These are phyloP conservation scores for Paramecium pentaurelia DNA, from an alignment of 73 alveolate species.

Conservation along the genomic window DNA sequence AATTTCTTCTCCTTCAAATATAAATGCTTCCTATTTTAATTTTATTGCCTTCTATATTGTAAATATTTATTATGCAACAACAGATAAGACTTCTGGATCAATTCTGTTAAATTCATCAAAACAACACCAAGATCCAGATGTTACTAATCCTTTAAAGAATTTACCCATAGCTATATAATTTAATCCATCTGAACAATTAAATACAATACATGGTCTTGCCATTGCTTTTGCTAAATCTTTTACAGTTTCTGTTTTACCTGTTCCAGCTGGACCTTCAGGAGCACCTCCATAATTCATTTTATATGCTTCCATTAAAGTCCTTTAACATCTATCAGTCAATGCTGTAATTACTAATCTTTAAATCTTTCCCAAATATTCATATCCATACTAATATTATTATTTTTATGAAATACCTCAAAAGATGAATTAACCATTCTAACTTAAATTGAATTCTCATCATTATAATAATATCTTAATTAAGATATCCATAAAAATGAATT, in stretches of 20 bases:
- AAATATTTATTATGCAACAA: constrained; percentile 89
- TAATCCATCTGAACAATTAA: constrained; percentile 94
- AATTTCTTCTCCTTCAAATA: constrained; percentile 77
- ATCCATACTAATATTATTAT: constrained; percentile 67
- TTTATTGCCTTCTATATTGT: constrained; percentile 38
- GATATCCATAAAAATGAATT: constrained; percentile 78
- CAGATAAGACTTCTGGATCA: constrained; percentile 92
- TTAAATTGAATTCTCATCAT: not conserved
- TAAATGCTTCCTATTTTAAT: not conserved
- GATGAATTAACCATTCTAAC: not conserved
- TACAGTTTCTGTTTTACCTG: constrained; percentile 94
- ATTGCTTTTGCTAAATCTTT: constrained; percentile 97
- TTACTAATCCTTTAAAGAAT: constrained; percentile 75
- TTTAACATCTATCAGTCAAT: constrained; percentile 89
- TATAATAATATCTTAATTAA: constrained; percentile 71
- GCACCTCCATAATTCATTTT: constrained; percentile 91
- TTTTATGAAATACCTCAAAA: constrained; percentile 49
- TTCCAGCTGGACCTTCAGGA: constrained; percentile 97
- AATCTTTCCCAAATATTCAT: constrained; percentile 88
- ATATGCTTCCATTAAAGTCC: constrained; percentile 87
- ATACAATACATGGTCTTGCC: constrained; percentile 94
- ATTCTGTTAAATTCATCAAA: constrained; percentile 97
- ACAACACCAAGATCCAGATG: constrained; percentile 97
- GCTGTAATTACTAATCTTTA: constrained; percentile 88
- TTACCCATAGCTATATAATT: constrained; percentile 94